phyloP scores from a whole-genome alignment of 371 early-diverging fungal species.

The Cokeromyces recurvatus region DNA sequence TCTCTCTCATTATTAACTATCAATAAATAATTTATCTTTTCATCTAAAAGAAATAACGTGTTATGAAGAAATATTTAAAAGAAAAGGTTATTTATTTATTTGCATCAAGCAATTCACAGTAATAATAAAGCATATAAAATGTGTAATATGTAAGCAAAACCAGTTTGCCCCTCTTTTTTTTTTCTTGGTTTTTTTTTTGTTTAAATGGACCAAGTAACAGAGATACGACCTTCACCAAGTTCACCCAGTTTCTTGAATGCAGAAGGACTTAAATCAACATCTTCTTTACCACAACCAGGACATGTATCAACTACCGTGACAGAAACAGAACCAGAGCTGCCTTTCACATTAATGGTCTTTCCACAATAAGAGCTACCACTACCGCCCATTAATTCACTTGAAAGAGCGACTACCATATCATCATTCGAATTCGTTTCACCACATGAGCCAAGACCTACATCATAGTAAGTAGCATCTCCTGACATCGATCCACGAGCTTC shows the following conservation, averaged over 20 bases:
- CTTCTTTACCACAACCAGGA: conserved; percentile 34
- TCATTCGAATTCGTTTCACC: conserved; percentile 9
- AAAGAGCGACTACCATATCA: conserved; percentile 23
- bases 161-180: too few species aligned
- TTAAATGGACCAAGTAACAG: conserved; percentile 33
- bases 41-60: too few species aligned
- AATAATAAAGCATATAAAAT: too few species aligned
- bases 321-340: conserved; percentile 27
- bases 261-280: conserved; percentile 37
- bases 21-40: too few species aligned
- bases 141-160: too few species aligned
- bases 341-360: conserved; percentile 22
- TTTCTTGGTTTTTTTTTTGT: too few species aligned
- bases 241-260: conserved; percentile 44
- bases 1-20: too few species aligned
- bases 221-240: conserved; percentile 30
- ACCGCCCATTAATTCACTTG: conserved; percentile 11
- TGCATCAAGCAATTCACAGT: too few species aligned
- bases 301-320: conserved; percentile 55
- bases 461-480: conserved; percentile 23
- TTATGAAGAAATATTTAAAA: too few species aligned
- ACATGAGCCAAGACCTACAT: conserved; percentile 26
- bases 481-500: not conserved
- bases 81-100: too few species aligned
- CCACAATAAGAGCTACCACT: conserved; percentile 27